A percentile compares a stretch with the other conserved stretches of the same genome.
These are phyloP conservation scores for Plasmodium gallinaceum DNA, from an alignment of 169 alveolate genomes.

Conservation along the genomic window DNA sequence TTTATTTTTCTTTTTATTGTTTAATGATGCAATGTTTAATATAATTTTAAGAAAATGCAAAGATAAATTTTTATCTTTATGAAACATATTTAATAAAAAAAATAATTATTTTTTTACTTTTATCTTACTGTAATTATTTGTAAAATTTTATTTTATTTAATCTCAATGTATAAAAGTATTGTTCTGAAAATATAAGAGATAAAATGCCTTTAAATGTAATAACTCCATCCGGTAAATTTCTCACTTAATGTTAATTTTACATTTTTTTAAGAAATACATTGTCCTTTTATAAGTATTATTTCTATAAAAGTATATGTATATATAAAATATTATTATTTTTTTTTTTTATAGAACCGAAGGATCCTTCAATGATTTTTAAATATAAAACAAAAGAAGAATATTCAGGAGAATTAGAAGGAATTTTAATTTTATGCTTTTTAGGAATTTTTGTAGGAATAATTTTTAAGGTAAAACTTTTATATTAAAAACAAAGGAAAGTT, in stretches of 20 bases:
- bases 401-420: conserved; percentile 64
- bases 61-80: too few relatives aligned
- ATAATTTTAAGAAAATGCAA: too few relatives aligned
- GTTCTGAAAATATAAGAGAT: conserved; percentile 8
- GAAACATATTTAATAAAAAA: too few relatives aligned
- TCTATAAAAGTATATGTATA: neutral
- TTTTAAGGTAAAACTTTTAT: conserved; percentile 25
- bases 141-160: too few relatives aligned
- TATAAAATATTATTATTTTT: neutral
- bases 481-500: neutral
- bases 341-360: conserved; percentile 50
- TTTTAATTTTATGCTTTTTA: conserved; percentile 51
- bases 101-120: too few relatives aligned
- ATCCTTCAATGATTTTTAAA: conserved; percentile 39
- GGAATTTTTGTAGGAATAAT: conserved; percentile 51
- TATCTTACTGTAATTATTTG: too few relatives aligned
- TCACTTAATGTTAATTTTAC: neutral
- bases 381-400: conserved; percentile 41
- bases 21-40: too few relatives aligned
- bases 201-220: conserved; percentile 66
- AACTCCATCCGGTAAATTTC: conserved; percentile 40
- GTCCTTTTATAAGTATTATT: neutral
- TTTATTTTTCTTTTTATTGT: too few relatives aligned
- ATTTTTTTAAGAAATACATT: neutral
- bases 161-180: too few relatives aligned